Percentiles rank a stretch among this genome's conserved stretches.
phyloP scores from a whole-genome alignment of 2,329 filamentous ascomycete genomes.

The Aspergillus pseudotamarii region DNA sequence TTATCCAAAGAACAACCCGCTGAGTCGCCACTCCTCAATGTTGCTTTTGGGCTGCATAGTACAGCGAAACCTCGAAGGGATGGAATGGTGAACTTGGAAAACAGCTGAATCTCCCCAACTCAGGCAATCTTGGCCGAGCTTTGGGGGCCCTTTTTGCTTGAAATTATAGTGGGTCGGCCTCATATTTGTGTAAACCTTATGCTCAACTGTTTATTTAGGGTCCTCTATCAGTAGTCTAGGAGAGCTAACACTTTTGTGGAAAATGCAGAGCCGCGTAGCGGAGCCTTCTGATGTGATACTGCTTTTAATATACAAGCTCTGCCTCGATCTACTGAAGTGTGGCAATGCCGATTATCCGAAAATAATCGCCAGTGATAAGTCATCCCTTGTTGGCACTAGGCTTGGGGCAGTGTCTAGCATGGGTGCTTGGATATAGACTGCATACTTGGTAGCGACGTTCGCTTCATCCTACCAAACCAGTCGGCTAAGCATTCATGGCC shows the following conservation, averaged over 20 bases:
- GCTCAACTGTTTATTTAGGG: background rate
- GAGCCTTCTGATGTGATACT: background rate
- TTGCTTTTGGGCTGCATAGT: background rate
- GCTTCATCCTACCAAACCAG: background rate
- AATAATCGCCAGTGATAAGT: background rate
- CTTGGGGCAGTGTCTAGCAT: background rate
- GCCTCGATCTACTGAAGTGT: background rate
- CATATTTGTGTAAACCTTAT: background rate
- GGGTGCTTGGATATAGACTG: background rate
- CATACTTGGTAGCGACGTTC: background rate
- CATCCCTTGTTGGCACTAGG: slow-evolving; percentile 1
- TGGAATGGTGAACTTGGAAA: background rate
- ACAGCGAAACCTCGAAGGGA: background rate
- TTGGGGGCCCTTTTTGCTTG: background rate
- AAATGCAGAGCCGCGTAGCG: background rate
- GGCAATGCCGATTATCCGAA: background rate
- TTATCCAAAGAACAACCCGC: background rate
- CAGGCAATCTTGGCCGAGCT: background rate
- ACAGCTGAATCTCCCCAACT: background rate
- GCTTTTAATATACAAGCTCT: background rate
- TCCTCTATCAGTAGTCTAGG: background rate
- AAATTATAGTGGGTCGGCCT: background rate
- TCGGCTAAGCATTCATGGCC: background rate
- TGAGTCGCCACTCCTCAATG: background rate
- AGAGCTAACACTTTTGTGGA: background rate